phyloP scores from a whole-genome alignment of 257 asterid genomes.

The Gentiana straminea region DNA sequence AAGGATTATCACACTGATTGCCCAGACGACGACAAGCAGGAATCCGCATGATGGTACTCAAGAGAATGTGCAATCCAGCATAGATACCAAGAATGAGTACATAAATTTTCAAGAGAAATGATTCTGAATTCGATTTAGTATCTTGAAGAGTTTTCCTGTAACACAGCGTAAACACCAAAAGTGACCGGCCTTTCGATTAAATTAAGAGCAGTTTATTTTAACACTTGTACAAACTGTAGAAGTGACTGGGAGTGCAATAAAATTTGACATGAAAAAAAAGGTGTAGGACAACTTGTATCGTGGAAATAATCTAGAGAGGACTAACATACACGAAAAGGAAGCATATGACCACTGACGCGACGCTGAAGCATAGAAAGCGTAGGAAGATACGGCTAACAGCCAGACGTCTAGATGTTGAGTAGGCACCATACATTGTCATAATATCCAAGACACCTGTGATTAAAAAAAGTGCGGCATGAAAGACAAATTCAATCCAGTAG shows the following conservation, averaged over 20 bases:
- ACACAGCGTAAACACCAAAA: conserved; percentile 9
- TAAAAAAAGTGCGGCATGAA: conserved; percentile 4
- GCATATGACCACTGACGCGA: conserved; percentile 63
- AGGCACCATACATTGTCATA: conserved; percentile 96
- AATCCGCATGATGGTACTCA: conserved; percentile 65
- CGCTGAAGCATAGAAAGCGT: conserved; percentile 59
- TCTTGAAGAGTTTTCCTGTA: conserved; percentile 72
- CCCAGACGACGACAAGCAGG: conserved; percentile 82
- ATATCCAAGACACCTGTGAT: conserved; percentile 72
- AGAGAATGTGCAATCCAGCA: conserved; percentile 55
- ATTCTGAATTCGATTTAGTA: conserved; percentile 25
- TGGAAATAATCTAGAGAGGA: conserved; percentile 11
- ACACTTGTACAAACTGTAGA: no score
- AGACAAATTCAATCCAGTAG: conserved; percentile 1
- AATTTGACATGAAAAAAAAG: no score
- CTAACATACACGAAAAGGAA: conserved; percentile 82
- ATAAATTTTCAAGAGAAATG: conserved; percentile 46
- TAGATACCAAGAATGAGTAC: conserved; percentile 51
- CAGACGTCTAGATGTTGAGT: conserved; percentile 66
- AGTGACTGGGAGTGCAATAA: no score
- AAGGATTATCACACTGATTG: conserved; percentile 44
- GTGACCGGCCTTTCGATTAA: conserved; percentile 4
- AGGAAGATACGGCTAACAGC: conserved; percentile 83
- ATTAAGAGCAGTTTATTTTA: not conserved
- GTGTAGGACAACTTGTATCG: conserved; percentile 4